phyloP scores from a whole-genome alignment of 23 red algal species.

The Chondrus crispus region DNA sequence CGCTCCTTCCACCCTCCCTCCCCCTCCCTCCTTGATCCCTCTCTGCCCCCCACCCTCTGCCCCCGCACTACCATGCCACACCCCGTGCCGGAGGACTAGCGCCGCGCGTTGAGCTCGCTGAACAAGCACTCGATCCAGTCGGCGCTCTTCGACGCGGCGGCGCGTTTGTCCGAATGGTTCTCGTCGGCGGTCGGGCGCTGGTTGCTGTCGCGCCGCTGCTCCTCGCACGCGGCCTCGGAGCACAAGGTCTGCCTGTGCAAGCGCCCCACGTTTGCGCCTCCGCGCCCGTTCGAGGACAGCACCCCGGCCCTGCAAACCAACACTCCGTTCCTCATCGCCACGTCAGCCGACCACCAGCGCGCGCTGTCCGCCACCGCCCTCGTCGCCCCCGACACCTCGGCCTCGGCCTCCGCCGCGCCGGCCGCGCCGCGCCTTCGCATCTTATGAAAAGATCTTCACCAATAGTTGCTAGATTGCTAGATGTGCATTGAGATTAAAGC shows the following conservation, averaged over 20 bases:
- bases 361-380: background rate
- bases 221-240: conserved; percentile 33
- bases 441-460: no score
- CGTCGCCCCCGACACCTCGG: no score
- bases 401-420: no score
- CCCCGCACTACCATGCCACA: no score
- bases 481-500: no score
- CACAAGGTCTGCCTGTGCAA: conserved; percentile 55
- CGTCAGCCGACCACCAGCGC: conserved; percentile 55
- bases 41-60: no score
- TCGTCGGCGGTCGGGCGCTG: conserved; percentile 57
- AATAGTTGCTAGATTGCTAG: no score
- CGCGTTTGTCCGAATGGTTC: conserved; percentile 53
- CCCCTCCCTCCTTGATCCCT: no score
- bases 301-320: conserved; percentile 51
- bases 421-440: no score
- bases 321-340: conserved; percentile 55
- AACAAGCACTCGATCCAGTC: conserved; percentile 55
- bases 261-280: conserved; percentile 53
- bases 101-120: conserved; percentile 54
- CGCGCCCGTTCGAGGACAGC: conserved; percentile 28
- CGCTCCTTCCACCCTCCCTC: no score
- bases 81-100: no score
- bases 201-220: conserved; percentile 51
- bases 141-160: conserved; percentile 62